Evolutionary conservation across 345 rosid genomes (phyloP).

Genomic region (Limnanthes douglasii): DNA sequence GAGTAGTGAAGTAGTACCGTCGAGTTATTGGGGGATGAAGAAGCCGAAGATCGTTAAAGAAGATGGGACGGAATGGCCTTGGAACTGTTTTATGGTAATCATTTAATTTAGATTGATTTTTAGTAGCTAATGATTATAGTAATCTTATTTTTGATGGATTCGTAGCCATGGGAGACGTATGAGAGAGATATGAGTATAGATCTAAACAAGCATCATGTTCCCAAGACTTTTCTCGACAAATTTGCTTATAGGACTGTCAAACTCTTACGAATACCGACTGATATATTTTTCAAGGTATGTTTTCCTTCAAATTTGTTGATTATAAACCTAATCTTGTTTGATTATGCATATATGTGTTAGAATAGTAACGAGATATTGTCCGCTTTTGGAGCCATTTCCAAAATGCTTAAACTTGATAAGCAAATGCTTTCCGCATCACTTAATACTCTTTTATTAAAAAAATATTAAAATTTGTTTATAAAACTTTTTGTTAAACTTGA

Average conservation of each 20-base stretch:
- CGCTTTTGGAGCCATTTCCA: too few relatives aligned
- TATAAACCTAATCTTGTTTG: too few relatives aligned
- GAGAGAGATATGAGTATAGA: constrained; percentile 39
- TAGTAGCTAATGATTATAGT: neutral
- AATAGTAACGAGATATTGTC: too few relatives aligned
- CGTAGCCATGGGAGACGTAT: constrained; percentile 74
- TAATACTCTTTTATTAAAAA: neutral
- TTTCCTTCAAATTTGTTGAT: neutral
- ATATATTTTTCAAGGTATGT: constrained; percentile 54
- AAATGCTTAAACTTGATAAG: too few relatives aligned
- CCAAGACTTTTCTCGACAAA: constrained; percentile 39
- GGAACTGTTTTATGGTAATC: constrained; percentile 67
- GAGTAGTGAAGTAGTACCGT: constrained; percentile 11
- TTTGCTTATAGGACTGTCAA: constrained; percentile 56
- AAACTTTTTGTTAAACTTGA: neutral
- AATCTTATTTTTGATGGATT: neutral
- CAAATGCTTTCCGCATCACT: too few relatives aligned
- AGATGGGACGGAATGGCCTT: constrained; percentile 70
- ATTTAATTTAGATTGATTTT: neutral
- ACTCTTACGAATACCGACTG: constrained; percentile 54
- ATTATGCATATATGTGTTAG: too few relatives aligned
- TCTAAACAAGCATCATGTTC: constrained; percentile 55
- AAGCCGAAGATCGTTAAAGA: constrained; percentile 33
- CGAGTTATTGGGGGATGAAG: constrained; percentile 68
- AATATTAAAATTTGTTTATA: neutral